Evolutionary conservation across 148 eudicot species (phyloP), one percentile per base, ranked within the genome.

Genomic region (Polygonum maritimum): DNA sequence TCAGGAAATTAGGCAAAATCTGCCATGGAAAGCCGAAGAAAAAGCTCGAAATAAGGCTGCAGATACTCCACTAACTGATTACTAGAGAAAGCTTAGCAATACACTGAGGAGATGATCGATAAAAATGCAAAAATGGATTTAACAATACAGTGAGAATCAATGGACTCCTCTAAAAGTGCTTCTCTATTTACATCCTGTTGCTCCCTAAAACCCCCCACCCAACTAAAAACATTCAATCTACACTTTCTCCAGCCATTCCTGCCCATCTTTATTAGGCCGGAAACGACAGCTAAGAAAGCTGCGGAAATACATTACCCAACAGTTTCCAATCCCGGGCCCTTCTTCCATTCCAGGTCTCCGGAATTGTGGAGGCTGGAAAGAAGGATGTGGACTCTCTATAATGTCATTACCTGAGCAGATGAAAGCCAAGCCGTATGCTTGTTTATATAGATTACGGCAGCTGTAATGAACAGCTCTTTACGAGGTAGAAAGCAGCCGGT

Each of bases 161-260:
- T 67, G 21, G 38, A 36, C 44, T 35, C 16, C n/a, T 14, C n/a
- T 51, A 4, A 8, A 19, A 67, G 71, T 38, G 12, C 21, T 60
- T 60, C 67, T 67, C 67, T 67, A 67, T 67, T 67, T 67, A 67
- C 71, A 67, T 67, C 38, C 21, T 45, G 71, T 36, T 41, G 71
- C 71, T 36, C 63, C 63, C 31, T 9, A 57, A 55, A 57, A 57
- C 12, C 31, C 6, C 31, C 6, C 18, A 35, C 44, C 45, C 44
- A 5, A 67, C 44, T 67, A 33, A 19, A 67, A 33, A 26, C 16
- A n/a, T 45, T 36, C 41, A 67, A 67, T 67, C 71, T 67, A 67
- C 71, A 36, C 71, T 67, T 67, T 14, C 45, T 67, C 71, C 21
- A 36, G 16, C 45, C 71, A n/a, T 15, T 51, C 55, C 55, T 35